Evolutionary conservation across 140 eudicot species (phyloP), one percentile per base, ranked within the genome.

Genomic region (Bidens hawaiensis): DNA sequence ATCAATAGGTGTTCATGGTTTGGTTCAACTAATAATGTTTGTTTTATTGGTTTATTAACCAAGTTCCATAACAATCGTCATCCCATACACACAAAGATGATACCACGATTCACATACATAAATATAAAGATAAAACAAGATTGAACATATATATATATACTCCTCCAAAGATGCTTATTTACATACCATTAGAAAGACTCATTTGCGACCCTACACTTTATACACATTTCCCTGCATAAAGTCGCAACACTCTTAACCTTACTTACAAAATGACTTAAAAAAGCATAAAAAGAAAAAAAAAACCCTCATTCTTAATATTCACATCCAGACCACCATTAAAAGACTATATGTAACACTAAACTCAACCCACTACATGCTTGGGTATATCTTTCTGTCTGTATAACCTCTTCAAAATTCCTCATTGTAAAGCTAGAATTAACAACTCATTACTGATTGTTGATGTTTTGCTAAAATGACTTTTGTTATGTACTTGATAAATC

Each of bases 341-440:
- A 22, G 69, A 12, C 62, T 13, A 21, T 14, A 66, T 58, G 66
- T 48, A 66, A 74, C 79, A 74, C 79, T 65, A 65, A 18, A 53
- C 8, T 25, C 13, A 58, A 50, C 64, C 63, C 25, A 48, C 49
- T 19, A 16, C 18, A 28, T 31, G 10, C 16, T n/a, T 25, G 45
- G 26, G 41, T 34, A 3, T 21, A 45, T 21, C 31, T 24, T n/a
- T 47, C 54, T 47, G 54, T 47, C 54, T 47, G 54, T 51, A 23
- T 24, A 23, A 63, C 55, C 76, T 63, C 81, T 76, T 70, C 76
- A 76, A 74, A 76, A 76, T 49, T 70, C 70, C 70, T 75, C 65
- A 33, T 60, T 59, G 36, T 68, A 69, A 69, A 61, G 57, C 80
- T 68, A 70, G 59, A 62, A 33, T 67, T n/a, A n/a, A n/a, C n/a